Base-by-base conservation (phyloP, 2,329 filamentous ascomycete genomes). In the Hortaea werneckii region DNA sequence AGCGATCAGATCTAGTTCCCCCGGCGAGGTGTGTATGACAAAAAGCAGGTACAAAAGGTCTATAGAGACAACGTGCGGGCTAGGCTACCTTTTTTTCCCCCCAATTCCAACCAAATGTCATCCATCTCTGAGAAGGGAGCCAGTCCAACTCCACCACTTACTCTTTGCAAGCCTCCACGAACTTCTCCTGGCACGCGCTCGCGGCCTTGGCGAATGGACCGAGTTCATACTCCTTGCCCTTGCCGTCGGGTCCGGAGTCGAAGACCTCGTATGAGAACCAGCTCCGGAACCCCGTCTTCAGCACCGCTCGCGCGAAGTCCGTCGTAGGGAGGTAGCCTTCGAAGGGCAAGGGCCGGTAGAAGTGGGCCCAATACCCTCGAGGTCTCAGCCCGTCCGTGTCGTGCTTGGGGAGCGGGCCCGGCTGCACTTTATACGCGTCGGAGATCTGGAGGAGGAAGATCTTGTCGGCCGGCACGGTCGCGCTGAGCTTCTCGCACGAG, bases 371-470 rank as follows among this genome's bases (percentile, higher is more conserved):
- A 29, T 75, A 67, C 0, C 75, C 80, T 30, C 81, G 68, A 0
- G 83, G 79, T 29, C 79, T 64, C 38, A 81, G 55, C 0, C 79
- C 81, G 5, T 67, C 64, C 26, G 74, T 66, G 30, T 77, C 70
- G 39, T 74, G 63, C 4, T 70, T 65, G 20, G 70, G 62, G 5
- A 88, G 58, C 0, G 82, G 79, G 4, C 70, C 65, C 0, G 70
- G 44, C 41, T 55, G 66, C 34, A 79, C 73, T 54, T 74, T 78
- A 59, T 87, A 88, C 0, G 80, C 85, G 59, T 90, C 85, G 3
- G 77, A 83, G 44, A 89, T 80, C 60, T 89, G 85, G 2, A 89
- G 61, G 0, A 88, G 67, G 58, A 77, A 88, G 35, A 89, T 86
- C 67, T 84, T 87, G 1, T 84, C 78, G 0, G 73, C 65, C 0